A percentile compares a stretch with the other conserved stretches of the same genome.
Conservation (phyloP, 163 green algal genomes). For the Scenedesmus sp. region DNA sequence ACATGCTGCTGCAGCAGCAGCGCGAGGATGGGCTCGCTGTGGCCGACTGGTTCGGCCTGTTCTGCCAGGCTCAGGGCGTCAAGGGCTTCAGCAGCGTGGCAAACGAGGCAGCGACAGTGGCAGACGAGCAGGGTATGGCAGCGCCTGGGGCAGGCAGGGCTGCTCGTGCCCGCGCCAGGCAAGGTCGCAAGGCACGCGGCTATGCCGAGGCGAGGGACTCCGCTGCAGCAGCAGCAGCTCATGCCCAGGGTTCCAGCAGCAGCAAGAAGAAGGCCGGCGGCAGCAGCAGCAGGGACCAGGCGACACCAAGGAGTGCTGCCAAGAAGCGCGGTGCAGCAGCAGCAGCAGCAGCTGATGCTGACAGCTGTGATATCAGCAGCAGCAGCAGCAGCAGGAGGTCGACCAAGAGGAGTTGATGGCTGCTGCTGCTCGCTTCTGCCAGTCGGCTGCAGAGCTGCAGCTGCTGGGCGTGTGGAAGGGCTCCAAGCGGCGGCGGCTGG, state of each 20-base stretch:
- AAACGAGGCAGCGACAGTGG: conserved; percentile 10
- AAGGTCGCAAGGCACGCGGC: conserved; percentile 23
- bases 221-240: not conserved
- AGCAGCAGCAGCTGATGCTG: not conserved
- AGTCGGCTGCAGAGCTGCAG: conserved; percentile 73
- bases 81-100: conserved; percentile 13
- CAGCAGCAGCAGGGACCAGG: conserved; percentile 23
- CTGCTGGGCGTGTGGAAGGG: conserved; percentile 72
- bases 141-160: not conserved
- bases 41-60: conserved; percentile 76
- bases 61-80: conserved; percentile 58
- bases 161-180: not conserved
- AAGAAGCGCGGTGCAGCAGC: conserved; percentile 8
- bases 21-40: conserved; percentile 66
- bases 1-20: conserved; percentile 71
- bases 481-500: conserved; percentile 58
- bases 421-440: conserved; percentile 69
- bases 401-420: conserved; percentile 43
- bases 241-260: not conserved
- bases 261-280: conserved; percentile 23
- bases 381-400: conserved; percentile 34
- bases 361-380: not conserved
- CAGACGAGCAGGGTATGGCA: not conserved
- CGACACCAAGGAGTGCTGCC: not conserved
- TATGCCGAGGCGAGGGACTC: conserved; percentile 28